Evolutionary conservation across 2,329 filamentous ascomycete genomes (phyloP).

Genomic region (Neoarthrinium moseri): DNA sequence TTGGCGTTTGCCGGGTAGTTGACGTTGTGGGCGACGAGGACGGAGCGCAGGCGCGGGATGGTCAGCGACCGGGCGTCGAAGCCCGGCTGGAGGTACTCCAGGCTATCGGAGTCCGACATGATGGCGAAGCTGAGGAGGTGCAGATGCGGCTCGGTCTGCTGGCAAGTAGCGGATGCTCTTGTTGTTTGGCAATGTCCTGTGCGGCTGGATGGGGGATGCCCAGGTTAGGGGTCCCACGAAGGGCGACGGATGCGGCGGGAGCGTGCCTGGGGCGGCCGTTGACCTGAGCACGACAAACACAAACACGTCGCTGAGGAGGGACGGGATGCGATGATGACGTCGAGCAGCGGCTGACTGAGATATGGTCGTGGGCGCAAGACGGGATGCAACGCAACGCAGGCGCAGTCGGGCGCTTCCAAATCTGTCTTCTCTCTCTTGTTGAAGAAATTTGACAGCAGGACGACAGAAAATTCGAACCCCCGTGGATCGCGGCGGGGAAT

Average conservation of each 20-base stretch:
- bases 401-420: no score
- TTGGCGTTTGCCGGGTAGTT: constrained; percentile 86
- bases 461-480: background rate
- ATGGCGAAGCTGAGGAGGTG: no score
- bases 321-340: background rate
- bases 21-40: constrained; percentile 86
- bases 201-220: background rate
- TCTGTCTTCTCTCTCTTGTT: no score
- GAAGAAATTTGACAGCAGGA: background rate
- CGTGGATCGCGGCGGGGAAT: background rate
- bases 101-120: constrained; percentile 64
- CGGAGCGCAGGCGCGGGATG: constrained; percentile 83
- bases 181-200: background rate
- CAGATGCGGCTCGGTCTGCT: no score
- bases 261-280: background rate
- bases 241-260: background rate
- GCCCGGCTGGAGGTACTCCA: constrained; percentile 81
- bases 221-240: background rate
- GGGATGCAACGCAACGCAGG: no score
- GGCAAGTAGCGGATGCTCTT: no score
- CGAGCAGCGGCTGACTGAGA: background rate
- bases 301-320: no score
- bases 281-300: background rate
- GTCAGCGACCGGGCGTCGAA: constrained; percentile 85
- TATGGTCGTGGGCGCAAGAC: no score